phyloP scores from a whole-genome alignment of 1,284 basidiomycete genomes.

The Porphyrellus sp. region DNA sequence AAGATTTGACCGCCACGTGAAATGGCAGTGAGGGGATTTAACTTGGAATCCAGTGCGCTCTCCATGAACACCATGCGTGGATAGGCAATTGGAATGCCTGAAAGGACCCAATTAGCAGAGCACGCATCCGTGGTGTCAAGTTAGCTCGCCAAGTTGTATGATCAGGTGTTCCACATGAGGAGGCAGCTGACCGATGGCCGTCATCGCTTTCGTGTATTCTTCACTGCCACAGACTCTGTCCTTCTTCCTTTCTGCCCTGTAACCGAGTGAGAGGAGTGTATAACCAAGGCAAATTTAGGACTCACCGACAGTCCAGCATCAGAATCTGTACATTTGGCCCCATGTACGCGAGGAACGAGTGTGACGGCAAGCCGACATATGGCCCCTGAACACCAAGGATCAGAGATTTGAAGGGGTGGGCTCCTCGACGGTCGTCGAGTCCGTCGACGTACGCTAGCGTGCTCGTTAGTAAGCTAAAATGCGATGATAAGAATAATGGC shows the following conservation, averaged over 20 bases:
- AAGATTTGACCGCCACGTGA: slow-evolving; percentile 67
- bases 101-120: slow-evolving; percentile 10
- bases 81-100: slow-evolving; percentile 80
- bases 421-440: slow-evolving; percentile 49
- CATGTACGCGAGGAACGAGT: slow-evolving; percentile 74
- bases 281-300: not conserved
- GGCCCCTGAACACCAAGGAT: slow-evolving; percentile 76
- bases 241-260: slow-evolving; percentile 84
- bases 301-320: slow-evolving; percentile 81
- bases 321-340: slow-evolving; percentile 73
- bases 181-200: slow-evolving; percentile 57
- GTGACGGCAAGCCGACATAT: slow-evolving; percentile 76
- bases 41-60: slow-evolving; percentile 70
- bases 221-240: slow-evolving; percentile 71
- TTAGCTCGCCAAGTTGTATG: slow-evolving; percentile 63
- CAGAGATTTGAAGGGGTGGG: slow-evolving; percentile 67
- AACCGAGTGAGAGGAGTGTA: slow-evolving; percentile 1
- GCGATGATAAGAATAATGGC: not conserved
- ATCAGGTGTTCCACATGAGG: slow-evolving; percentile 74
- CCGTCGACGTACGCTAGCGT: slow-evolving; percentile 70
- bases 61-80: slow-evolving; percentile 92
- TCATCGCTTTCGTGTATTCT: slow-evolving; percentile 75
- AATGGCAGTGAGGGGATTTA: slow-evolving; percentile 78
- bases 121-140: not conserved
- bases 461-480: slow-evolving; percentile 14